A percentile compares a stretch with the other conserved stretches of the same genome.
Conservation (phyloP, 805 yeast genomes). For the Candida silvicultrix region DNA sequence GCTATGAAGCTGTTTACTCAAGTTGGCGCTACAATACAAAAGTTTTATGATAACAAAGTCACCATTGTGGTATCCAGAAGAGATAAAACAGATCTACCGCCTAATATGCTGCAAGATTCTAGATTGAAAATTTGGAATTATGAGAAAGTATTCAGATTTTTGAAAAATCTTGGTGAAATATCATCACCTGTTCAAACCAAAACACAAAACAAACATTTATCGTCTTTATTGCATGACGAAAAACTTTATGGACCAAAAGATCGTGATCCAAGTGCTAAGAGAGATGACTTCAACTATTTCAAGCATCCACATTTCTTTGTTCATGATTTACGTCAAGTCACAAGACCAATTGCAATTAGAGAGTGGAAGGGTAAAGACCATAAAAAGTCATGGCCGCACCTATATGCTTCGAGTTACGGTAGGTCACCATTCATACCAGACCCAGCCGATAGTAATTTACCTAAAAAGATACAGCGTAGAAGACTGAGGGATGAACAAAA, state of each 20-base stretch:
- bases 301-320: constrained; percentile 68
- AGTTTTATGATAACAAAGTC: constrained; percentile 48
- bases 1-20: constrained; percentile 24
- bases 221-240: constrained; percentile 74
- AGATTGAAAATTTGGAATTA: constrained; percentile 82
- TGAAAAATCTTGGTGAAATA: constrained; percentile 51
- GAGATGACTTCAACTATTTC: constrained; percentile 83
- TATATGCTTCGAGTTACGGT: constrained; percentile 62
- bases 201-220: constrained; percentile 30
- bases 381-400: constrained; percentile 45
- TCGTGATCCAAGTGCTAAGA: constrained; percentile 76
- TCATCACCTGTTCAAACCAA: constrained; percentile 16
- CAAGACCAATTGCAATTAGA: constrained; percentile 73
- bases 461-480: constrained; percentile 31
- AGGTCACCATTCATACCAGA: constrained; percentile 74
- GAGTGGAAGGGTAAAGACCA: constrained; percentile 58
- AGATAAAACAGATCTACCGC: constrained; percentile 31
- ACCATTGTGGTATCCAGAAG: constrained; percentile 79
- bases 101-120: constrained; percentile 65
- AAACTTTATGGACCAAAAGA: constrained; percentile 82
- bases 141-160: constrained; percentile 77
- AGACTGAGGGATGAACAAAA: constrained; percentile 22
- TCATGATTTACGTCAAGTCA: constrained; percentile 71
- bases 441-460: constrained; percentile 30
- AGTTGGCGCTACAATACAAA: constrained; percentile 51